A percentile compares a stretch with the other conserved stretches of the same genome.
phyloP scores from a whole-genome alignment of 169 alveolate genomes.

The Cryptosporidium sp. region DNA sequence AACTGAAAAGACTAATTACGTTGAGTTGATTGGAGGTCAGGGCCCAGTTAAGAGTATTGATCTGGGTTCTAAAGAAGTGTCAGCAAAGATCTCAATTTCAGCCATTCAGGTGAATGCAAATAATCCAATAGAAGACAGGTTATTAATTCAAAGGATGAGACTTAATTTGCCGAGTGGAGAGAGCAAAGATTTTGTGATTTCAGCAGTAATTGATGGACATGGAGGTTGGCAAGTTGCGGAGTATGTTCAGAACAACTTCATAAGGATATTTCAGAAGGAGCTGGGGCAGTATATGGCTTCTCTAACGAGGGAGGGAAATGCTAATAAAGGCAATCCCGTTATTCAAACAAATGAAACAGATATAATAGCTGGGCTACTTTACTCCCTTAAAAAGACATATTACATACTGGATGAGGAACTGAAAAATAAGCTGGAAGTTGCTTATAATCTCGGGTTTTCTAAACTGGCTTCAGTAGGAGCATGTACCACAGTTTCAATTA shows the following conservation, averaged over 20 bases:
- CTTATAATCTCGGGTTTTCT: conserved; percentile 62
- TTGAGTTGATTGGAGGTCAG: conserved; percentile 40
- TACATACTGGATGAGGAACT: conserved; percentile 30
- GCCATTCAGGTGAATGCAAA: conserved; percentile 72
- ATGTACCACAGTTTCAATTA: conserved; percentile 44
- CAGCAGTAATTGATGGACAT: conserved; percentile 75
- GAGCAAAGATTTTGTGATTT: conserved; percentile 42
- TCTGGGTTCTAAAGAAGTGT: background rate
- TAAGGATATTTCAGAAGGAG: conserved; percentile 39
- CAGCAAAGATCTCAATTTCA: conserved; percentile 9
- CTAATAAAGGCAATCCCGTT: too few relatives aligned
- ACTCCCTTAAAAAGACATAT: conserved; percentile 39
- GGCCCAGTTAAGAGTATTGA: conserved; percentile 36
- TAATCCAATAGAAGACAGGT: conserved; percentile 67
- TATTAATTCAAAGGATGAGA: conserved; percentile 53
- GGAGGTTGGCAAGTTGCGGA: conserved; percentile 76
- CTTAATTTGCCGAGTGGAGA: background rate
- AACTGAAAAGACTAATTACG: background rate
- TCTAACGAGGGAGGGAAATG: background rate
- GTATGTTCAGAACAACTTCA: conserved; percentile 54
- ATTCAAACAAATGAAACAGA: conserved; percentile 9
- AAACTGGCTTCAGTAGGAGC: conserved; percentile 68
- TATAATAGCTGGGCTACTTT: conserved; percentile 8
- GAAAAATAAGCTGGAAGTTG: conserved; percentile 33
- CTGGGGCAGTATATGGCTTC: background rate